phyloP scores from a whole-genome alignment of 169 alveolate species.

The Perkinsus marinus region DNA sequence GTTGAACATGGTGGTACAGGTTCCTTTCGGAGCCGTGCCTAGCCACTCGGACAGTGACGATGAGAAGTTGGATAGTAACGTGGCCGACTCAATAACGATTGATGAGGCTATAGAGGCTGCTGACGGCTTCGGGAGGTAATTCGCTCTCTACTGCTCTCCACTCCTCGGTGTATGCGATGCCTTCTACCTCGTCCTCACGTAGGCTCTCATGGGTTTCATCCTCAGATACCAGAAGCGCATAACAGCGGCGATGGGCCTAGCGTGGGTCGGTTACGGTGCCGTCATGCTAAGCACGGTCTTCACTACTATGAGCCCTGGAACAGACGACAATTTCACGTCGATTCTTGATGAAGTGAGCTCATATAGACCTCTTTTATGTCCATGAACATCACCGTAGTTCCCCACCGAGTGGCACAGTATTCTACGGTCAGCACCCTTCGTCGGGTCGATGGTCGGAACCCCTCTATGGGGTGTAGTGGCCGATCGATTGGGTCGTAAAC shows the following conservation, averaged over 20 bases:
- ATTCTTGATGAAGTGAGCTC: neutral
- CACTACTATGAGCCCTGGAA: neutral
- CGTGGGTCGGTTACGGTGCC: neutral
- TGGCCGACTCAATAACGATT: neutral
- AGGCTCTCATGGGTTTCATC: too few species aligned
- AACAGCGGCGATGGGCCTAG: neutral
- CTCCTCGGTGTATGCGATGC: neutral
- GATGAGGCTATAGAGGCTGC: neutral
- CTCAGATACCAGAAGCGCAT: neutral
- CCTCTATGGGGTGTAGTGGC: neutral
- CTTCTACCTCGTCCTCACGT: neutral
- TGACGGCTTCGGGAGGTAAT: neutral
- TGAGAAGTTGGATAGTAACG: neutral
- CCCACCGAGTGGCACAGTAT: neutral
- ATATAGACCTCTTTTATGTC: neutral
- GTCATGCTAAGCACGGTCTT: neutral
- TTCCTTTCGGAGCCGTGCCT: neutral
- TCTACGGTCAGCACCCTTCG: neutral
- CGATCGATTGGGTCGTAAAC: neutral
- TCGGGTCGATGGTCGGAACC: neutral
- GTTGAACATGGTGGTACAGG: neutral
- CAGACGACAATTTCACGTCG: neutral
- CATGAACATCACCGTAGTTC: neutral
- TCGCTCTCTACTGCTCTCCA: too few species aligned
- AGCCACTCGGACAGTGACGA: neutral